Evolutionary conservation across 345 rosid species (phyloP).

Genomic region (Rhizophora mangle): DNA sequence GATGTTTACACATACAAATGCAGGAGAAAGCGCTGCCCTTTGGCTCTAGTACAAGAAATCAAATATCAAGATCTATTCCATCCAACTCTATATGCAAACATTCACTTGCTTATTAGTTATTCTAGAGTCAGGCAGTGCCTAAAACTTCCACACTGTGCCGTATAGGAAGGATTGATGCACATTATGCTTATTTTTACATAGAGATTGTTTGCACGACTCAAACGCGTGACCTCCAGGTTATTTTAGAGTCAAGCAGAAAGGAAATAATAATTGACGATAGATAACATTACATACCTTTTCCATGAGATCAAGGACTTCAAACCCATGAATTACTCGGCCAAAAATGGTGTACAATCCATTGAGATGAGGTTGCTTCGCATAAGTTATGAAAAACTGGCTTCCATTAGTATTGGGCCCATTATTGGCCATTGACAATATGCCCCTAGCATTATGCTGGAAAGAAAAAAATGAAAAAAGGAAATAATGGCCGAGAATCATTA

Average conservation of each 20-base stretch:
- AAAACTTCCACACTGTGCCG: no score
- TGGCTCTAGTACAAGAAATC: background rate
- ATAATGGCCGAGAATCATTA: background rate
- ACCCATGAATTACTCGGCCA: conserved; percentile 96
- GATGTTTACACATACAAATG: no score
- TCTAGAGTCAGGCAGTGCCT: no score
- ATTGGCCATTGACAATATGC: conserved; percentile 89
- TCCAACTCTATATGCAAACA: background rate
- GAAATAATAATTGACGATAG: background rate
- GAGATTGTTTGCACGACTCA: no score
- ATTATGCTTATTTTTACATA: no score
- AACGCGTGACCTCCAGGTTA: background rate
- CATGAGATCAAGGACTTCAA: conserved; percentile 97
- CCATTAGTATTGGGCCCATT: conserved; percentile 97
- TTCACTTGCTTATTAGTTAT: background rate
- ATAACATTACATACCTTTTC: conserved; percentile 62
- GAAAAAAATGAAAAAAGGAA: background rate
- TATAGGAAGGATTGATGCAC: no score
- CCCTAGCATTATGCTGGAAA: conserved; percentile 90
- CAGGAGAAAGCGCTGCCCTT: background rate
- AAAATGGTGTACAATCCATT: conserved; percentile 90
- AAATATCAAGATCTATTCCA: background rate
- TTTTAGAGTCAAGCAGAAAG: background rate
- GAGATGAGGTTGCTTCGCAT: conserved; percentile 95
- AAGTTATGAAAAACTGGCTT: conserved; percentile 86